These are phyloP conservation scores for Solanum clarkiae DNA, from an alignment of 257 asterid genomes.

Conservation along the genomic window DNA sequence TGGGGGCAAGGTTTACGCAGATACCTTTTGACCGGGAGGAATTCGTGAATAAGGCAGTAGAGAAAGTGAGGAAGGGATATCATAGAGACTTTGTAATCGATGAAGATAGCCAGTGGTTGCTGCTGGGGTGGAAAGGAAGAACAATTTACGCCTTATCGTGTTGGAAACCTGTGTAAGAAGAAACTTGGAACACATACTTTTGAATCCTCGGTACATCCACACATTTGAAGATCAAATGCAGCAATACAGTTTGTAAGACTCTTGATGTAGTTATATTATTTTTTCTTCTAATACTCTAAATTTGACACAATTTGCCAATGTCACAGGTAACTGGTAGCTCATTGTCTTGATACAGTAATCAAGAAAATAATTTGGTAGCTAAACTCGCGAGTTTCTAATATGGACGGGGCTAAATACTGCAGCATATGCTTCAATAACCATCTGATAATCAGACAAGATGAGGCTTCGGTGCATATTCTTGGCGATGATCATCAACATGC, in stretches of 20 bases:
- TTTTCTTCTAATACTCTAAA: not conserved
- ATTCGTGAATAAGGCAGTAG: slow-evolving; percentile 18
- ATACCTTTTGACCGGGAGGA: slow-evolving; percentile 26
- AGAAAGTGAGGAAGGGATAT: slow-evolving; percentile 37
- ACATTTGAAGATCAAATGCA: not conserved
- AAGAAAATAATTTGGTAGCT: not conserved
- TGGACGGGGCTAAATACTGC: not conserved
- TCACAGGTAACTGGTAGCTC: not conserved
- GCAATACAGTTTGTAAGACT: not conserved
- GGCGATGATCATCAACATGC: not conserved
- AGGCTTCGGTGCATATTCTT: not conserved
- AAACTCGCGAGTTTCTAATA: not conserved
- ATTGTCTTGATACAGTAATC: not conserved
- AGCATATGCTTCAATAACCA: not conserved
- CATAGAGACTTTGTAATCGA: slow-evolving; percentile 62
- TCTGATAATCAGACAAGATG: not conserved
- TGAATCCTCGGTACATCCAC: not conserved
- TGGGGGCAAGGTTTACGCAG: slow-evolving; percentile 51
- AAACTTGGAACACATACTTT: not conserved
- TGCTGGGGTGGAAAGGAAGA: slow-evolving; percentile 86
- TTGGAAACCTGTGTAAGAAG: slow-evolving; percentile 51
- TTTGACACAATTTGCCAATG: not conserved
- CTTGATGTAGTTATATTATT: not conserved
- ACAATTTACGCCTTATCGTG: slow-evolving; percentile 53
- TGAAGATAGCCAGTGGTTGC: slow-evolving; percentile 60